A percentile compares a stretch with the other conserved stretches of the same genome.
phyloP scores from a whole-genome alignment of 2,329 filamentous ascomycete species.

The Fusarium sp. region DNA sequence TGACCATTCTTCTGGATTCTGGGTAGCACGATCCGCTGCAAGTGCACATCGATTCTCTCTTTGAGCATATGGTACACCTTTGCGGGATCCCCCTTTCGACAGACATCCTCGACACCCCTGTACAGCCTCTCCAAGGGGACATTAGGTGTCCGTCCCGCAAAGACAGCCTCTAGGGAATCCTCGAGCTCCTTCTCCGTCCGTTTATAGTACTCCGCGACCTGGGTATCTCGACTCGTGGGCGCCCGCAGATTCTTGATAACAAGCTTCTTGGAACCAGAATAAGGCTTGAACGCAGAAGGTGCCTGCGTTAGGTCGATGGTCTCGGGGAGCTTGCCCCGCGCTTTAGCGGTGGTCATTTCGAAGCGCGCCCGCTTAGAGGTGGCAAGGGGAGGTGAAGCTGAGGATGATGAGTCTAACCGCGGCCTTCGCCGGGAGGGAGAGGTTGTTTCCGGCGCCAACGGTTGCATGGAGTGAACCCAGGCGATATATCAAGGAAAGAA shows the following conservation, averaged over 20 bases:
- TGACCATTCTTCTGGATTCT: conserved; percentile 62
- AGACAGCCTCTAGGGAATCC: conserved; percentile 77
- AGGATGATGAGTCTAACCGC: conserved; percentile 50
- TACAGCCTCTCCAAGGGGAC: conserved; percentile 90
- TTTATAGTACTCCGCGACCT: conserved; percentile 81
- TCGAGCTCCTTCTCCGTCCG: conserved; percentile 80
- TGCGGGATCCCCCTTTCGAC: conserved; percentile 78
- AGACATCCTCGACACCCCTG: conserved; percentile 90
- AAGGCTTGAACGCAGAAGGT: conserved; percentile 71
- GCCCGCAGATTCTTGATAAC: conserved; percentile 92
- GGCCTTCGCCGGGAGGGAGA: conserved; percentile 53
- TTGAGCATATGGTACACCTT: conserved; percentile 75
- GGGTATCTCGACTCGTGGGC: conserved; percentile 63
- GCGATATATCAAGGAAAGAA: neutral
- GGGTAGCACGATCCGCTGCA: conserved; percentile 70
- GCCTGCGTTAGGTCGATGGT: conserved; percentile 49
- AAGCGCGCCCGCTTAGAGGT: conserved; percentile 49
- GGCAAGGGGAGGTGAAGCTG: conserved; percentile 41
- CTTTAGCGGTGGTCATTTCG: conserved; percentile 51
- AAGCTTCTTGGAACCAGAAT: conserved; percentile 82
- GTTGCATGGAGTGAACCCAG: conserved; percentile 47
- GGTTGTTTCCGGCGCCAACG: conserved; percentile 43
- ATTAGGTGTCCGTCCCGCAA: conserved; percentile 70
- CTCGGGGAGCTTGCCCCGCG: conserved; percentile 54
- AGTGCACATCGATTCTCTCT: conserved; percentile 72